Evolutionary conservation across 768 basidiomycete genomes (phyloP), one percentile per base, ranked within the genome.

Genomic region (Cyathus striatus): DNA sequence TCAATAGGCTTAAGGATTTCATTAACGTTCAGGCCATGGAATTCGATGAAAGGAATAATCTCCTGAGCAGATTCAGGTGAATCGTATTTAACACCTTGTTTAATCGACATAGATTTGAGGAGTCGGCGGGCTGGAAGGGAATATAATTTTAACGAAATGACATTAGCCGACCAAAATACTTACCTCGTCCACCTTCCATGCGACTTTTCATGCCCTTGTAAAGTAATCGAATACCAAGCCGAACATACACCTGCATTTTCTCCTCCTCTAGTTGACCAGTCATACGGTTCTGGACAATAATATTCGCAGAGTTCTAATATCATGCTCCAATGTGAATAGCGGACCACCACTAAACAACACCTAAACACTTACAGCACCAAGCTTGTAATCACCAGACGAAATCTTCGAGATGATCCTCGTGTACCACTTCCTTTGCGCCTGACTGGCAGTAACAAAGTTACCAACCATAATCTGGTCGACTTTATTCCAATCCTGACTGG

Each of bases 351-450:
- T 10, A 35, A 22, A 45, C 6, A 43, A 23, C 2, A 26, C 40
- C 43, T 41, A 43, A 43, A 20, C 20, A 55, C 49, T 21, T 13
- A 79, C 90, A 51, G 95, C 95, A 0, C 95, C 95, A 21, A 98
- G 75, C 52, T 76, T 77, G 65, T 98, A 98, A 44, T 86, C 77
- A 7, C 94, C 95, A 49, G 79, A 79, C 0, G 87, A 85, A 4
- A 96, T 80, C 65, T 92, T 93, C 18, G 79, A 74, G 41, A 97
- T 75, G 27, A 97, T 76, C 69, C 86, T 90, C 48, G 91, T 92
- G 57, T 94, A 88, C 86, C 91, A 97, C 67, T 99, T 99, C 56
- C 95, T 72, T 70, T 98, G 94, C 48, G 95, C 95, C 68, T 96
- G 92, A 50, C 78, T 83, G 4, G 90, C 85, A 0, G 94, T 97